A percentile compares a stretch with the other conserved stretches of the same genome.
Evolutionary conservation across 768 basidiomycete species (phyloP).

Genomic region (Russula dissimulans): DNA sequence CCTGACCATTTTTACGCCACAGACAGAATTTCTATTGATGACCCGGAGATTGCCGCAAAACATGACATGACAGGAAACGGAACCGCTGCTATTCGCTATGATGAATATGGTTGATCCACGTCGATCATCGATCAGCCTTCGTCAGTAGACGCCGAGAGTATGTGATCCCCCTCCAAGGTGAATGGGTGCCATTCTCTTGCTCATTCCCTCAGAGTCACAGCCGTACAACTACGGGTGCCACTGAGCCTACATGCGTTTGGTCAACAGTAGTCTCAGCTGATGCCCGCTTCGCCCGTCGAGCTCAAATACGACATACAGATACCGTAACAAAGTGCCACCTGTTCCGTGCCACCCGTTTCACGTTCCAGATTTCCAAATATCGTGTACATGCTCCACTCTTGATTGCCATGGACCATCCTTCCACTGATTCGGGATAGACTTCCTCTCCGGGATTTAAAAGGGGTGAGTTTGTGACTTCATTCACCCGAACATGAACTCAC

Average conservation of each 20-base stretch:
- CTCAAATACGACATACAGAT: neutral
- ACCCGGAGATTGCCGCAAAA: conserved; percentile 9
- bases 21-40: neutral
- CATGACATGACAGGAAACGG: neutral
- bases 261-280: neutral
- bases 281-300: neutral
- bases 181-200: neutral
- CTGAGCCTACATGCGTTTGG: too few species aligned
- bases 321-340: conserved; percentile 16
- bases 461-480: neutral
- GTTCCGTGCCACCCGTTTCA: conserved; percentile 12
- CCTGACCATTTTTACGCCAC: neutral
- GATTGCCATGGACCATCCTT: neutral
- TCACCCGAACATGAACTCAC: conserved; percentile 18
- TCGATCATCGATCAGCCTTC: neutral
- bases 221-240: too few species aligned
- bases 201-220: too few species aligned
- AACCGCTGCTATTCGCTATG: neutral
- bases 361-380: conserved; percentile 13
- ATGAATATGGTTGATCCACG: neutral
- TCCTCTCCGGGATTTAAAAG: conserved; percentile 4
- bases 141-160: neutral
- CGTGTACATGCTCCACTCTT: conserved; percentile 13
- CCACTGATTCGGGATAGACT: conserved; percentile 1
- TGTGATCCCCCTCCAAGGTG: too few species aligned